Conservation (phyloP, 2,329 filamentous ascomycete species). For the Pyrenophora graminea region DNA sequence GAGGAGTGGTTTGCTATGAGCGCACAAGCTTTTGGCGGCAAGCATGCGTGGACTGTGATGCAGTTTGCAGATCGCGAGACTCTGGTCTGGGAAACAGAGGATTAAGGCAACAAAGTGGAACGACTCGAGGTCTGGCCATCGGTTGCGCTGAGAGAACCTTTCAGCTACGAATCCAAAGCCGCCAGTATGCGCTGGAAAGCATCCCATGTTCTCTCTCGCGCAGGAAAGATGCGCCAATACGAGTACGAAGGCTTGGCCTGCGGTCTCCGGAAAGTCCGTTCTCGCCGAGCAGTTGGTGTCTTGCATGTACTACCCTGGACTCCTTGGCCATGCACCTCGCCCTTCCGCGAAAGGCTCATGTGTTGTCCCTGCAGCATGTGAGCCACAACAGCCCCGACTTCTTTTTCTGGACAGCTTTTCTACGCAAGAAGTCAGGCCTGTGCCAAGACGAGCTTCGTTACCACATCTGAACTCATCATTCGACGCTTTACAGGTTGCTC, state of each 20-base stretch:
- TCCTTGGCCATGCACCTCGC: not conserved
- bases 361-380: constrained; percentile 1
- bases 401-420: not conserved
- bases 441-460: too few species aligned
- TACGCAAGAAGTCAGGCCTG: not conserved
- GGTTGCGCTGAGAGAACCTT: too few species aligned
- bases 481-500: too few species aligned
- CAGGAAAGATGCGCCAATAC: not conserved
- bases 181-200: too few species aligned
- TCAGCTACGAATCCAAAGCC: too few species aligned
- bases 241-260: not conserved
- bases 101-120: constrained; percentile 3
- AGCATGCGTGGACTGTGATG: constrained; percentile 37
- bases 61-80: constrained; percentile 40
- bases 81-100: constrained; percentile 40
- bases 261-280: not conserved
- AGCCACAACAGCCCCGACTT: not conserved
- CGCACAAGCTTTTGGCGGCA: constrained; percentile 36
- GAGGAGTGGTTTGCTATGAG: constrained; percentile 38
- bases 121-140: too few species aligned
- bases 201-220: too few species aligned
- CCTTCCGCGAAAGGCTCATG: not conserved
- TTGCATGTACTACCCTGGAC: constrained; percentile 1
- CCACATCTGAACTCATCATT: too few species aligned
- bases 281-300: constrained; percentile 1